phyloP scores from a whole-genome alignment of 495 filamentous ascomycete species.

The Chlorociboria aeruginascens region DNA sequence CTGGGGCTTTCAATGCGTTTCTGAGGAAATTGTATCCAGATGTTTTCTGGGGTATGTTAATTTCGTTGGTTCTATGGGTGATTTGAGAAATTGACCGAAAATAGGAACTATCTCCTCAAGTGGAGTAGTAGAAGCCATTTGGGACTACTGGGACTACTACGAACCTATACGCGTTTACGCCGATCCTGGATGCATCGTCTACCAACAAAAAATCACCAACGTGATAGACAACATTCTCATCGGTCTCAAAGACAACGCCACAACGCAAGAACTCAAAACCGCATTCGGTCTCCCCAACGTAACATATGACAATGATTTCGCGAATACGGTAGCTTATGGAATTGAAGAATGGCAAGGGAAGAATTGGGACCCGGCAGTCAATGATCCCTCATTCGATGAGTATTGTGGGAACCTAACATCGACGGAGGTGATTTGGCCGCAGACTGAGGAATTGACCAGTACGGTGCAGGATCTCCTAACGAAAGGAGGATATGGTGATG shows the following conservation, averaged over 20 bases:
- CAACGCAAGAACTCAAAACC: conserved; percentile 40
- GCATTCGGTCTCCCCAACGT: conserved; percentile 47
- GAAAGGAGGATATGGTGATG: conserved; percentile 41
- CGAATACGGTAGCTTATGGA: conserved; percentile 34
- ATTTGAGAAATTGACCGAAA: conserved; percentile 2
- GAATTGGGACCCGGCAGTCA: conserved; percentile 59
- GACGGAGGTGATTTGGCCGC: conserved; percentile 32
- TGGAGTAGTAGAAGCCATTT: conserved; percentile 58
- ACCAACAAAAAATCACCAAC: conserved; percentile 43
- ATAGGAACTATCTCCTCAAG: conserved; percentile 52
- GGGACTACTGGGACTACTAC: conserved; percentile 61
- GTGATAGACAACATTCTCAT: conserved; percentile 57
- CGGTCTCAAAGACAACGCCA: conserved; percentile 31
- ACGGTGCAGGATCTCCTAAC: conserved; percentile 35
- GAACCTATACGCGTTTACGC: conserved; percentile 46
- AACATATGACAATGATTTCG: conserved; percentile 51
- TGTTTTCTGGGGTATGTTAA: conserved; percentile 42
- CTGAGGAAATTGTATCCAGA: conserved; percentile 57
- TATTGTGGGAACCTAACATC: conserved; percentile 51
- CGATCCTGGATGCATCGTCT: conserved; percentile 38
- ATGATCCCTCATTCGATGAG: conserved; percentile 36
- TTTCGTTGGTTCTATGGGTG: background rate
- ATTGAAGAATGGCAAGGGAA: conserved; percentile 45
- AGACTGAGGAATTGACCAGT: conserved; percentile 24
- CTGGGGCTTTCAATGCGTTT: conserved; percentile 61